phyloP scores from a whole-genome alignment of 257 asterid species.

The Euphrasia confusa region DNA sequence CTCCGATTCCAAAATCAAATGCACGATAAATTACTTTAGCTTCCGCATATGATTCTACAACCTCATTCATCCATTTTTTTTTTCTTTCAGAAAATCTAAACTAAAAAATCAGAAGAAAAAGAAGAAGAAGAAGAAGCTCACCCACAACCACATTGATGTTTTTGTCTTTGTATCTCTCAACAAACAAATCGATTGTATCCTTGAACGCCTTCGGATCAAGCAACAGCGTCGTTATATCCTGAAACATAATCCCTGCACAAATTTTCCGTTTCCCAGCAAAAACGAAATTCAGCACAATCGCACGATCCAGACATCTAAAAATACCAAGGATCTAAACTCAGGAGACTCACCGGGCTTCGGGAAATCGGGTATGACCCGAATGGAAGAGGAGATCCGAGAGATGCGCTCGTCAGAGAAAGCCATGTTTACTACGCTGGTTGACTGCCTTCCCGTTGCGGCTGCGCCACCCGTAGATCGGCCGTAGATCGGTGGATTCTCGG shows the following conservation, averaged over 20 bases:
- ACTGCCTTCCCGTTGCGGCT: constrained; percentile 19
- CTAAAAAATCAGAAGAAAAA: not conserved
- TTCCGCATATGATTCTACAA: too few species aligned
- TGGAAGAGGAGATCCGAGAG: constrained; percentile 62
- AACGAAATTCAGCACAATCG: constrained; percentile 8
- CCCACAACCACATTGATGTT: constrained; percentile 80
- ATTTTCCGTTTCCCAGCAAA: not conserved
- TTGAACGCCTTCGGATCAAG: constrained; percentile 82
- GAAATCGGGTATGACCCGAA: constrained; percentile 83
- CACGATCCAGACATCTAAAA: not conserved
- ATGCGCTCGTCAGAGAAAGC: constrained; percentile 59
- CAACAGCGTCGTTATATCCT: constrained; percentile 85
- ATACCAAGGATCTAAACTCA: not conserved
- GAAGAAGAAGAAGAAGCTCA: constrained; percentile 8
- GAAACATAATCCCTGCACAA: constrained; percentile 68
- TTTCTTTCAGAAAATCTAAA: too few species aligned
- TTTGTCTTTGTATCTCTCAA: constrained; percentile 69
- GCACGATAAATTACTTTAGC: too few species aligned
- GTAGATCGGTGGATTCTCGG: constrained; percentile 28
- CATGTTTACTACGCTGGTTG: constrained; percentile 31
- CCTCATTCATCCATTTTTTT: too few species aligned
- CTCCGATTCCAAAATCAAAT: too few species aligned
- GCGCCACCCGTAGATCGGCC: constrained; percentile 28
- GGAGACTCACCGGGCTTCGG: constrained; percentile 66
- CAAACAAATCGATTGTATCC: constrained; percentile 89